These are phyloP conservation scores for Picocystis sp. DNA, from an alignment of 163 green algal species.

Conservation along the genomic window DNA sequence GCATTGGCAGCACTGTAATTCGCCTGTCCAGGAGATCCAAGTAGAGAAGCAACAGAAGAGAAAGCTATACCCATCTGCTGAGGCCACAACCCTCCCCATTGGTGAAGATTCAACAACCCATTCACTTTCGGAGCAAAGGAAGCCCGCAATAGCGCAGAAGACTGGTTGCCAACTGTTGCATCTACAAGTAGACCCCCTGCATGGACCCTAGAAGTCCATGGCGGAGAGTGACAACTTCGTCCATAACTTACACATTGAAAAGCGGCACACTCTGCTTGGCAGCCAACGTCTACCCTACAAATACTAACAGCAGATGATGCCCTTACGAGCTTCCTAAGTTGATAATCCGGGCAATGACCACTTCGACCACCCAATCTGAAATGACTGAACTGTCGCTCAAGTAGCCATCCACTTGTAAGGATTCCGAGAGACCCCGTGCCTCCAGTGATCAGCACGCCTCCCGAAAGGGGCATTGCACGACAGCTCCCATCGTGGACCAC, in stretches of 20 bases:
- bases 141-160: slow-evolving; percentile 9
- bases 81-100: not conserved
- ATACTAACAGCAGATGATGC: not conserved
- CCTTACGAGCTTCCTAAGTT: not conserved
- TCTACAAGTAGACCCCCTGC: slow-evolving; percentile 41
- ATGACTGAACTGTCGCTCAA: too few species aligned
- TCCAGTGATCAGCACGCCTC: slow-evolving; percentile 54
- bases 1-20: slow-evolving; percentile 36
- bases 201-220: slow-evolving; percentile 25
- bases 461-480: too few species aligned
- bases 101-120: slow-evolving; percentile 6
- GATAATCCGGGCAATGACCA: not conserved
- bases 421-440: slow-evolving; percentile 53
- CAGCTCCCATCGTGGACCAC: too few species aligned
- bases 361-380: not conserved
- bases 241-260: not conserved
- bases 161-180: slow-evolving; percentile 26
- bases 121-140: slow-evolving; percentile 43
- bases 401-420: slow-evolving; percentile 46
- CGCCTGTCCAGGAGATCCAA: slow-evolving; percentile 66
- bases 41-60: slow-evolving; percentile 27
- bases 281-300: not conserved
- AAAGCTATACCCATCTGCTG: slow-evolving; percentile 19
- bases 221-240: not conserved
- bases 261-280: not conserved